phyloP scores from a whole-genome alignment of 1,284 basidiomycete genomes.

The Rhizopogon hawkerae region DNA sequence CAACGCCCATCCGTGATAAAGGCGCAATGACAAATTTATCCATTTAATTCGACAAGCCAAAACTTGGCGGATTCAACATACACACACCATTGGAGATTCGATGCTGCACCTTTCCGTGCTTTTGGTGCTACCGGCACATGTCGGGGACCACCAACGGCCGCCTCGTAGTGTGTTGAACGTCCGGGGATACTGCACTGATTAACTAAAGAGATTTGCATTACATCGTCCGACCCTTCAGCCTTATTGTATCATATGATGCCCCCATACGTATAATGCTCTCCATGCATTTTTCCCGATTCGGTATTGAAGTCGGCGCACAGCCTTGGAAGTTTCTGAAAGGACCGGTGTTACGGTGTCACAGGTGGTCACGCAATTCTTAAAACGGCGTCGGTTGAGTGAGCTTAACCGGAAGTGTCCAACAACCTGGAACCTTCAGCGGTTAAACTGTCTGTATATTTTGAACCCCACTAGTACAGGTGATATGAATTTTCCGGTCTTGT shows the following conservation, averaged over 20 bases:
- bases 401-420: not conserved
- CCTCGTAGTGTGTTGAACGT: not conserved
- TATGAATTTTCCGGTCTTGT: not conserved
- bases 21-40: not conserved
- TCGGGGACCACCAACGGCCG: not conserved
- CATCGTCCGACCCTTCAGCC: not conserved
- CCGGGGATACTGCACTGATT: not conserved
- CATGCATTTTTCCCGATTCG: not conserved
- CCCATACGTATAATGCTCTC: not conserved
- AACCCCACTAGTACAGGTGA: not conserved
- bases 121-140: not conserved
- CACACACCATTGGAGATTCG: not conserved
- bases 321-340: not conserved
- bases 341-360: not conserved
- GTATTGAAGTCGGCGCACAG: not conserved
- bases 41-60: not conserved
- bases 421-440: too few relatives aligned
- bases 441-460: not conserved
- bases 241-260: too few relatives aligned
- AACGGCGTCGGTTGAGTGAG: not conserved
- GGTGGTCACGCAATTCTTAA: not conserved
- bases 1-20: not conserved
- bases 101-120: not conserved
- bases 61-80: not conserved
- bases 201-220: not conserved